These are phyloP conservation scores for Oryza nivara DNA, from an alignment of 176 grass and related monocot genomes.

Conservation along the genomic window DNA sequence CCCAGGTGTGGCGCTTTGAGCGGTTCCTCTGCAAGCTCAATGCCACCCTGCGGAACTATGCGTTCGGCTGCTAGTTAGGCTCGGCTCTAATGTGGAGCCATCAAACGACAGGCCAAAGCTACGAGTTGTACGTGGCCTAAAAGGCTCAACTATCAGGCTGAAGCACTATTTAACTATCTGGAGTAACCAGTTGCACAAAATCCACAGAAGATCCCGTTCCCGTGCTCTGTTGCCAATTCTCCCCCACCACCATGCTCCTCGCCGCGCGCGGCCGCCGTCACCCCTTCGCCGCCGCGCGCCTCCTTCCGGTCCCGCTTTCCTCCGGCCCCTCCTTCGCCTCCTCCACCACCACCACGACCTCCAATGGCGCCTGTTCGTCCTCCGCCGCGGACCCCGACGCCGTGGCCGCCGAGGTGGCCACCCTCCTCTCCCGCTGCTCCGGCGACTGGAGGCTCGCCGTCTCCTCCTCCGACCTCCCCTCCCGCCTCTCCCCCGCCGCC, in stretches of 20 bases:
- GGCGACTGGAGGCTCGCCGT: slow-evolving; percentile 63
- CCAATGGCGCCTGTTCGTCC: slow-evolving; percentile 11
- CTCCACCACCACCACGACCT: slow-evolving; percentile 3
- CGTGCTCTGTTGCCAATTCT: too few species aligned
- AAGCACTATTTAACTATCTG: too few species aligned
- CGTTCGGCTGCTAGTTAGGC: too few species aligned
- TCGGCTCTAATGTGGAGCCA: too few species aligned
- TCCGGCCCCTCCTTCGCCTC: background rate
- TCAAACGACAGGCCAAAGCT: accelerated
- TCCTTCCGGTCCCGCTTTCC: background rate
- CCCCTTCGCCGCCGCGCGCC: slow-evolving; percentile 8
- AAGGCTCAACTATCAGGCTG: too few species aligned
- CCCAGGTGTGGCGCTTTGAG: too few species aligned
- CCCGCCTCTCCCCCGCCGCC: slow-evolving; percentile 42
- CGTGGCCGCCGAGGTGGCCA: slow-evolving; percentile 51
- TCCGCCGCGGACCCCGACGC: slow-evolving; percentile 37
- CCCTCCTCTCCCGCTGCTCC: slow-evolving; percentile 49
- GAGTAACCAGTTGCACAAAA: background rate
- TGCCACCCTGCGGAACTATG: too few species aligned
- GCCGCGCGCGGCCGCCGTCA: slow-evolving; percentile 11
- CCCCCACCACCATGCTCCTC: slow-evolving; percentile 22
- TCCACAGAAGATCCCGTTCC: background rate
- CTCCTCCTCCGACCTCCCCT: slow-evolving; percentile 51
- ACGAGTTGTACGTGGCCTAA: too few species aligned
- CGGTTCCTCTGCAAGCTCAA: too few species aligned